Evolutionary conservation across 345 rosid species (phyloP), one percentile per base, ranked within the genome.

Genomic region (Leavenworthia alabamica): DNA sequence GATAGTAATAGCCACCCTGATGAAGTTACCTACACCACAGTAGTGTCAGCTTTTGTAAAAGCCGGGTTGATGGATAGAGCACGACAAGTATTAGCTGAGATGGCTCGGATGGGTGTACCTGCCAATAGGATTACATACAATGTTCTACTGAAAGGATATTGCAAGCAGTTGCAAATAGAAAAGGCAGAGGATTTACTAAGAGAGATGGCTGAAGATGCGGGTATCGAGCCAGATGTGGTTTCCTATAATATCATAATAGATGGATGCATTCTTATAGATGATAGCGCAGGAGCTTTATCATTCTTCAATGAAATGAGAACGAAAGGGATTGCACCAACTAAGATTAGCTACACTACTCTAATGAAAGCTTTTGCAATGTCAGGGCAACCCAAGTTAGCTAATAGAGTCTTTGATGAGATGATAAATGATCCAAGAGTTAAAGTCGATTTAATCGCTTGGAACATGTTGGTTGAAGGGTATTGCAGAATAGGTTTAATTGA

Each of bases 351-450:
- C 78, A 92, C 98, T 4, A 89, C 98, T 19, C 67, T 89, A 81
- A 92, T 92, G 97, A 92, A 92, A 79, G 93, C 97, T 46, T 92
- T 89, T 56, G 93, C 88, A n/a, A 64, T 78, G 41, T 83, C 96
- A 0, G 89, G 88, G 29, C 98, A 89, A 66, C 98, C 95, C 0
- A 92, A 86, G 83, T 56, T 92, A 64, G 95, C 98, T 0, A 80
- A 80, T 70, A 80, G 80, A 74, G 95, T 89, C 37, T 89, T 92
- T 24, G 88, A 92, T 22, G 98, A 92, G 81, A 92, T 92, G 98
- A 66, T 75, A 32, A 70, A 73, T 42, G 96, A 89, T 64, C 85
- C 89, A 0, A 65, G 93, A 44, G 93, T 89, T 52, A 86, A 83
- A 80, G 87, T 80, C 0, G 98, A 92, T 78, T 42, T 81, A 73